A percentile compares a stretch with the other conserved stretches of the same genome.
Evolutionary conservation across 352 stramenopile genomes (phyloP).

Genomic region (Globisporangium carolinianum): DNA sequence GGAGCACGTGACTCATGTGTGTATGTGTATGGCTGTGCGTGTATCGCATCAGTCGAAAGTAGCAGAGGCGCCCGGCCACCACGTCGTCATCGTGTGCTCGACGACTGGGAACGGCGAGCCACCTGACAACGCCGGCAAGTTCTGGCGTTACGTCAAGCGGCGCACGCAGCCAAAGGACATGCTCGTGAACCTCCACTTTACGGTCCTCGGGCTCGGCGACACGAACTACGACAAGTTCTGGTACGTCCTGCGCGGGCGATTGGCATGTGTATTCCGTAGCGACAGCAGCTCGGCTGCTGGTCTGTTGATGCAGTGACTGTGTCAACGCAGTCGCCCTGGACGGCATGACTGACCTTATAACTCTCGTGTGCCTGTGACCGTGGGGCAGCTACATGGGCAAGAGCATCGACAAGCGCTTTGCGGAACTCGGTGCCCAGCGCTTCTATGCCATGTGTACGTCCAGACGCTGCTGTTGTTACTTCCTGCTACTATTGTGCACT

Average conservation of each 20-base stretch:
- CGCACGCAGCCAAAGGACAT: slow-evolving; percentile 71
- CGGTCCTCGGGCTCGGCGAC: slow-evolving; percentile 91
- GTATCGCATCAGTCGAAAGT: slow-evolving; percentile 26
- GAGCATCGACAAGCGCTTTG: slow-evolving; percentile 84
- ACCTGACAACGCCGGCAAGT: slow-evolving; percentile 90
- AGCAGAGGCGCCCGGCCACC: slow-evolving; percentile 26
- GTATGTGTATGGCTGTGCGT: too few species aligned
- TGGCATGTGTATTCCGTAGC: too few species aligned
- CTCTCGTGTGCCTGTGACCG: background rate
- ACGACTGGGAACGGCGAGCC: slow-evolving; percentile 95
- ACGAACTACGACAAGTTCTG: slow-evolving; percentile 98
- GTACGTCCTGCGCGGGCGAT: slow-evolving; percentile 14
- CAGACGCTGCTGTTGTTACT: too few species aligned
- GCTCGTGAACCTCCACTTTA: slow-evolving; percentile 72
- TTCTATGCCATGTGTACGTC: slow-evolving; percentile 44
- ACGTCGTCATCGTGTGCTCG: slow-evolving; percentile 87
- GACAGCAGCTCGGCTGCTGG: too few species aligned
- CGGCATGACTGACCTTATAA: too few species aligned
- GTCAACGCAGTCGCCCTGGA: too few species aligned
- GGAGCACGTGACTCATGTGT: too few species aligned
- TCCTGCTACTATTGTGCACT: too few species aligned
- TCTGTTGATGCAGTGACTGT: too few species aligned
- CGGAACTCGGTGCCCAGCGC: slow-evolving; percentile 77
- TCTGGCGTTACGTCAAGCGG: slow-evolving; percentile 91
- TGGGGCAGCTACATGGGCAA: slow-evolving; percentile 75